Evolutionary conservation across 805 yeast species (phyloP).

Genomic region (Torulaspora delbrueckii): DNA sequence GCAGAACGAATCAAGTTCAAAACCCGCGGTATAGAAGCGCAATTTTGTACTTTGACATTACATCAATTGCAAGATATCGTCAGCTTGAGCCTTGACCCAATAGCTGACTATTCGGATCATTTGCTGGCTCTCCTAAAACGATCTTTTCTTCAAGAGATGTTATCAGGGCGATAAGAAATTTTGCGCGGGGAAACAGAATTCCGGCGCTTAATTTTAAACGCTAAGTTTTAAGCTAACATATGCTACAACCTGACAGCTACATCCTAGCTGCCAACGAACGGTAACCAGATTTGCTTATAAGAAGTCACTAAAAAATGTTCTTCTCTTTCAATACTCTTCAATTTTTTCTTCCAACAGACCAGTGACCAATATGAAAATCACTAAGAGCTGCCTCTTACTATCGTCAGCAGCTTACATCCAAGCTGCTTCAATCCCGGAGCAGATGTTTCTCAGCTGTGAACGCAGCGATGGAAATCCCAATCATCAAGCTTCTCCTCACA

Average conservation of each 20-base stretch:
- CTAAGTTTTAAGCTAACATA: not conserved
- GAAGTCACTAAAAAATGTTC: not conserved
- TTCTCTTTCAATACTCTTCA: not conserved
- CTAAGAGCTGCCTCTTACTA: not conserved
- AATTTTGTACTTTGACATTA: not conserved
- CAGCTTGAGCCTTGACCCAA: not conserved
- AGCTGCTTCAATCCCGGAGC: conserved; percentile 5
- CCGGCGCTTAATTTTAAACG: conserved; percentile 1
- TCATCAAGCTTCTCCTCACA: not conserved
- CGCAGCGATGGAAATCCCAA: conserved; percentile 1
- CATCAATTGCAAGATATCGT: not conserved
- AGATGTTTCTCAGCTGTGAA: conserved; percentile 4
- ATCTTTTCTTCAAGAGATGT: not conserved
- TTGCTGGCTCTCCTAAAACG: not conserved
- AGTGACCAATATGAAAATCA: conserved; percentile 2
- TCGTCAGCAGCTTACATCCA: conserved; percentile 3
- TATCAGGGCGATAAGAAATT: not conserved
- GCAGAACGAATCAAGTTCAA: not conserved
- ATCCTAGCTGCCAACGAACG: not conserved
- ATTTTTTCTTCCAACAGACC: not conserved
- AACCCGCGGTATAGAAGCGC: conserved; percentile 1
- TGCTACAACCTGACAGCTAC: not conserved
- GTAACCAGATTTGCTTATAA: not conserved
- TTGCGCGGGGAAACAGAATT: conserved; percentile 7
- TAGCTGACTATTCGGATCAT: not conserved